These are phyloP conservation scores for Irpex lacteus DNA, from an alignment of 1,284 basidiomycete species.

Conservation along the genomic window DNA sequence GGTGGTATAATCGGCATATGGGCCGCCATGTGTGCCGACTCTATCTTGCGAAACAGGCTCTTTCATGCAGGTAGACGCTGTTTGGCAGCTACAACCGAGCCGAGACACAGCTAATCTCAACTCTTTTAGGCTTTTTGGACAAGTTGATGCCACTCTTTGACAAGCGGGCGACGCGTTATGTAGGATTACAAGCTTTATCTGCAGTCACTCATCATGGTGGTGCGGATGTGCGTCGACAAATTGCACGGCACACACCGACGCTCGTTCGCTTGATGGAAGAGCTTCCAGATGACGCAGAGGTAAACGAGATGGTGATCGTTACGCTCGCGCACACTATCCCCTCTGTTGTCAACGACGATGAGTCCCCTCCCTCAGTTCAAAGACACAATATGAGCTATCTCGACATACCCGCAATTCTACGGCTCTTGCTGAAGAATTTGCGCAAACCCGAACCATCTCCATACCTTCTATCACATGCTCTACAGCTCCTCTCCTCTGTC, in stretches of 20 bases:
- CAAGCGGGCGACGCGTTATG: slow-evolving; percentile 40
- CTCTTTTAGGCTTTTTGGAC: slow-evolving; percentile 43
- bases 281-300: slow-evolving; percentile 45
- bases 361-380: slow-evolving; percentile 21
- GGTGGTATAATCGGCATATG: slow-evolving; percentile 61
- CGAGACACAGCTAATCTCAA: background rate
- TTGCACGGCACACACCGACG: slow-evolving; percentile 37
- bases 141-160: slow-evolving; percentile 54
- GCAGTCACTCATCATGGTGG: slow-evolving; percentile 65
- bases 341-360: slow-evolving; percentile 40
- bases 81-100: background rate
- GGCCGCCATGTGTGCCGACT: slow-evolving; percentile 60
- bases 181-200: slow-evolving; percentile 52
- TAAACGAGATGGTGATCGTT: slow-evolving; percentile 49
- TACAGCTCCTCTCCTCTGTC: slow-evolving; percentile 41
- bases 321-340: slow-evolving; percentile 52
- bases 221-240: slow-evolving; percentile 42
- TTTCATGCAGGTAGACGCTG: slow-evolving; percentile 45
- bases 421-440: slow-evolving; percentile 39
- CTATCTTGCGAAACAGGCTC: slow-evolving; percentile 54
- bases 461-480: slow-evolving; percentile 48
- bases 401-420: slow-evolving; percentile 44
- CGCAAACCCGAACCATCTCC: slow-evolving; percentile 42
- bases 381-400: slow-evolving; percentile 37
- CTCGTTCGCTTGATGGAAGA: slow-evolving; percentile 46